Evolutionary conservation across 1,284 basidiomycete genomes (phyloP), one percentile per base, ranked within the genome.

Genomic region (Serendipita sp.): DNA sequence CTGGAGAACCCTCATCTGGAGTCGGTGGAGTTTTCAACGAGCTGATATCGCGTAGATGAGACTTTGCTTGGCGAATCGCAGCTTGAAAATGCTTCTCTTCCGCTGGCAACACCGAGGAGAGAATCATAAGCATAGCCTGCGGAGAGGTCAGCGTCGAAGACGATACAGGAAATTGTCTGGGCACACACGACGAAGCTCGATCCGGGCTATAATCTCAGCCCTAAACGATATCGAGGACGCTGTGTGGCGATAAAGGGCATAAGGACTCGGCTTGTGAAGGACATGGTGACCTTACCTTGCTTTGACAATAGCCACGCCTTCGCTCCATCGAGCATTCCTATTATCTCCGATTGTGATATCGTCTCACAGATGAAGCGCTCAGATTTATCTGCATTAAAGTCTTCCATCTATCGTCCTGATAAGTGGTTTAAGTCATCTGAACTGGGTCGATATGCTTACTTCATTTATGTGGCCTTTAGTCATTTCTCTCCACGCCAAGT

Each of bases 301-400:
- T 61, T 62, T 3, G 62, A 47, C 10, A 67, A 77, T 74, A 91
- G 62, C 77, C 76, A 75, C 67, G 72, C 22, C 74, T 75, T 69
- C 0, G 81, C 87, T 10, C 80, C 78, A 50, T 88, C 84, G 5
- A 93, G 72, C 62, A 78, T 76, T 3, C 75, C 72, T 1, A 87
- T 64, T n/a, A 88, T 74, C 60, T 80, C 78, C 61, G 78, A 77
- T 2, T 82, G 77, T n/a, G 82, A 79, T 34, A 87, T 74, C 1
- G 79, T 78, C 72, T 94, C 89, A 22, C 84, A 75, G n/a, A 93
- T 74, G 0, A 84, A 83, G 0, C 92, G 77, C 17, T 91, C 91
- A 68, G 85, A 87, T 74, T 93, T 92, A 67, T 94, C 91, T 63
- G 84, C 80, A 71, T 89, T 86, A 81, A 86, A 90, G 70, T 94